A percentile compares a stretch with the other conserved stretches of the same genome.
Evolutionary conservation across 805 yeast species (phyloP).

Genomic region (Scheffersomyces stipitis): DNA sequence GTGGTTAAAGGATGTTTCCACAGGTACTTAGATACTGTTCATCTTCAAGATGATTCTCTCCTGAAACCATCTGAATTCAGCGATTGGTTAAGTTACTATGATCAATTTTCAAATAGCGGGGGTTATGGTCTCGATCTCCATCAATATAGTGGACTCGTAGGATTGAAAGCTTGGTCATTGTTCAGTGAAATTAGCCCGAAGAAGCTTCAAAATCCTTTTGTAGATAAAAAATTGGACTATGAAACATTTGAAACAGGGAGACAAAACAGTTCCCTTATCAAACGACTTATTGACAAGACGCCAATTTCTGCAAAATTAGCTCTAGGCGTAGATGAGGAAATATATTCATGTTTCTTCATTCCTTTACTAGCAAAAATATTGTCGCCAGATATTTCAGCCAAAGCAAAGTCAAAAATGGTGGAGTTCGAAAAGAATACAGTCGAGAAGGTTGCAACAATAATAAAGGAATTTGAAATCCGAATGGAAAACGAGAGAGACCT

Average conservation of each 20-base stretch:
- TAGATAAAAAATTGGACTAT: constrained; percentile 34
- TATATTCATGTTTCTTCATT: constrained; percentile 27
- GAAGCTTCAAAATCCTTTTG: constrained; percentile 14
- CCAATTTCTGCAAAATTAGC: constrained; percentile 28
- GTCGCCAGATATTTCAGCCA: constrained; percentile 27
- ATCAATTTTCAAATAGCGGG: constrained; percentile 42
- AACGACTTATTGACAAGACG: constrained; percentile 25
- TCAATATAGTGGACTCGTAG: constrained; percentile 56
- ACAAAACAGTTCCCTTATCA: constrained; percentile 32
- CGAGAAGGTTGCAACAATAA: constrained; percentile 36
- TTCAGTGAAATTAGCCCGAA: constrained; percentile 59
- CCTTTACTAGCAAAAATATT: constrained; percentile 35
- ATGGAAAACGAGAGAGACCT: constrained; percentile 38
- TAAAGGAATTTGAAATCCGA: constrained; percentile 39
- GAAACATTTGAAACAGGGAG: constrained; percentile 38
- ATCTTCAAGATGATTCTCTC: constrained; percentile 60
- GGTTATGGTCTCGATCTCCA: constrained; percentile 47
- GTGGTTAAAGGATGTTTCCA: constrained; percentile 73
- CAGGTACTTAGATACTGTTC: constrained; percentile 57
- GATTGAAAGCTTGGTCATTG: constrained; percentile 59
- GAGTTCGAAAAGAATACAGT: constrained; percentile 31
- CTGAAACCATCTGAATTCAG: constrained; percentile 58
- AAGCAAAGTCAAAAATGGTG: constrained; percentile 21
- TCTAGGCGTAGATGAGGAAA: constrained; percentile 26
- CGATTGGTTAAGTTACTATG: constrained; percentile 79